Base-by-base conservation (phyloP, 371 early-diverging fungal genomes). In the Mortierella sp. region DNA sequence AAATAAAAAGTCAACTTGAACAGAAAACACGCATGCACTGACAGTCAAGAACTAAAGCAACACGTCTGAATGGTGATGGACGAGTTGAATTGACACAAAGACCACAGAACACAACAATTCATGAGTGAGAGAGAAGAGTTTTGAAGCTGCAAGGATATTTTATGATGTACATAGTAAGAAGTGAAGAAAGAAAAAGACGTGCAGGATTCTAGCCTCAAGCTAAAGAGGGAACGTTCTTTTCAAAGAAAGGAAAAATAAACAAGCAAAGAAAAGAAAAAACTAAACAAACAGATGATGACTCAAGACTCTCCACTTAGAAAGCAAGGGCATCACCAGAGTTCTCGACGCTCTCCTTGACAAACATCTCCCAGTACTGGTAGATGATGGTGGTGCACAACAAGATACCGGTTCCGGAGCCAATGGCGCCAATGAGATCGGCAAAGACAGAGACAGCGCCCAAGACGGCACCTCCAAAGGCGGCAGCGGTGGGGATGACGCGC, bases 321-420 rank as follows among this genome's bases (percentile, higher is more conserved):
- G 84, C 84, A 64, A 79, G 79, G 43, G 79, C 84, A 64, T 83
- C 79, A 13, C 84, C 84, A 72, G 84, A 83, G 73, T 74, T 78
- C 79, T 78, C 84, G 40, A 83, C 76, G 84, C 79, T 78, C 73
- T 98, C 98, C 90, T 95, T 97, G 85, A 96, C 96, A 90, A 99
- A 99, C 90, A 97, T 95, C 89, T 98, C 98, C 91, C 98, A 98
- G 93, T 97, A 98, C 90, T 99, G 99, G 93, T 99, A 99, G 86
- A 99, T 98, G 79, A 99, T 99, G 66, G 99, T 99, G 41, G 99
- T 99, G 70, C 99, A 97, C 73, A 99, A 87, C 86, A 99, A 91
- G 77, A 99, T 99, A 92, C 99, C 99, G 47, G 99, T 98, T 45
- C 99, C 99, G 55, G 99, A 97, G 43, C 99, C 99, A 88, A 99